Conservation (phyloP, 768 basidiomycete genomes). For the Calocybe gangraenosa region DNA sequence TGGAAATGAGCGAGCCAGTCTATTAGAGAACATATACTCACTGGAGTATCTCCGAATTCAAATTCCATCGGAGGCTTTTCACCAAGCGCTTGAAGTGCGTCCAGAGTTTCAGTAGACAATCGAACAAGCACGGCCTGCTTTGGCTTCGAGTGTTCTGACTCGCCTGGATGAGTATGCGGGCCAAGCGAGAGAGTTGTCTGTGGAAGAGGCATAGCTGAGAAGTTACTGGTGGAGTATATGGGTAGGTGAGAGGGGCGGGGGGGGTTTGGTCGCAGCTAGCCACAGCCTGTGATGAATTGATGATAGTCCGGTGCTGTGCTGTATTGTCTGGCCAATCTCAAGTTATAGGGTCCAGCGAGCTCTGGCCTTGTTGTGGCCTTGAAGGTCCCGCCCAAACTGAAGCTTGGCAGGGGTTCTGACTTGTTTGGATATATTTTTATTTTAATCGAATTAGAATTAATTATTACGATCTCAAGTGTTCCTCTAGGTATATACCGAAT, state of each 20-base stretch:
- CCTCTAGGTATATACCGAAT: constrained; percentile 70
- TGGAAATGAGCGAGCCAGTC: background rate
- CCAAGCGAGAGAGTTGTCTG: constrained; percentile 53
- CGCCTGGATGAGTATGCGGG: constrained; percentile 52
- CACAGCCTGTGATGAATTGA: too few species aligned
- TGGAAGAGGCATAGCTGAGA: constrained; percentile 63
- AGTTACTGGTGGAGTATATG: background rate
- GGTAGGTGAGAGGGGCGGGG: background rate
- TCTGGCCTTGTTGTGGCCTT: constrained; percentile 7
- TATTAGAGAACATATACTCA: constrained; percentile 26
- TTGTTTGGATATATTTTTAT: constrained; percentile 15
- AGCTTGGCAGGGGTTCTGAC: background rate
- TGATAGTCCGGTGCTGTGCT: too few species aligned
- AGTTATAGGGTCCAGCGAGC: too few species aligned
- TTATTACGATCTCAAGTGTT: constrained; percentile 55
- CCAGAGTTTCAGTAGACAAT: constrained; percentile 68
- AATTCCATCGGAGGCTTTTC: constrained; percentile 47
- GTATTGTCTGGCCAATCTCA: too few species aligned
- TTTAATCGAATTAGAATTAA: constrained; percentile 5
- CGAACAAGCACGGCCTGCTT: constrained; percentile 76
- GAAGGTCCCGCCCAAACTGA: constrained; percentile 1
- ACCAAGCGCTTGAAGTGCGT: constrained; percentile 54
- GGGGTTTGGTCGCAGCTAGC: too few species aligned
- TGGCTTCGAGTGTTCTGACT: constrained; percentile 51
- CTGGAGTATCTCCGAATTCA: constrained; percentile 58